Percentiles rank a stretch among this genome's conserved stretches.
phyloP scores from a whole-genome alignment of 805 yeast genomes.

The Saccharomycopsis sp. region DNA sequence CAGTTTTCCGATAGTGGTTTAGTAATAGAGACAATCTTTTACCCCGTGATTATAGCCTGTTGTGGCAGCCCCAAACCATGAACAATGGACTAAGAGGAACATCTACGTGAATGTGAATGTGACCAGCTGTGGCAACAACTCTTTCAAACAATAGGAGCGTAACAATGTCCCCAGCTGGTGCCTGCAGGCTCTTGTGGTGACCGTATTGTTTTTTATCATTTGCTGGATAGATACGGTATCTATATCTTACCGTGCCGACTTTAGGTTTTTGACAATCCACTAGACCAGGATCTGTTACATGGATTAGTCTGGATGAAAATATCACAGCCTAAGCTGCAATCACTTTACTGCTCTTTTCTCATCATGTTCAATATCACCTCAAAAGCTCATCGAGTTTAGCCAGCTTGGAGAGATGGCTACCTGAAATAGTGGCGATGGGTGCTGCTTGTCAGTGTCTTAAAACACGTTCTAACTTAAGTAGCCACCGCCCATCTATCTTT shows the following conservation, averaged over 20 bases:
- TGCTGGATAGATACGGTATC: not conserved
- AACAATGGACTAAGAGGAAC: too few relatives aligned
- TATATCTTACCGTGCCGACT: not conserved
- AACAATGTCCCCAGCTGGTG: not conserved
- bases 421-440: not conserved
- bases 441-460: not conserved
- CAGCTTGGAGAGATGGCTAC: not conserved
- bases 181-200: not conserved
- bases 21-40: too few relatives aligned
- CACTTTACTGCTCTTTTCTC: not conserved
- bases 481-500: too few relatives aligned
- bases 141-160: not conserved
- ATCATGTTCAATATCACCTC: not conserved
- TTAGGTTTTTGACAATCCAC: not conserved
- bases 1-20: not conserved
- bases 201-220: too few relatives aligned
- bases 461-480: not conserved
- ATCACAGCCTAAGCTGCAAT: not conserved
- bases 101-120: too few relatives aligned
- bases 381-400: not conserved
- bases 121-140: too few relatives aligned
- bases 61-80: not conserved
- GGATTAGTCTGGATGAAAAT: not conserved
- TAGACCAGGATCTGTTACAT: not conserved
- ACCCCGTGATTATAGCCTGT: not conserved